Conservation (phyloP, 208 protist species). For the Trypanosoma mega region DNA sequence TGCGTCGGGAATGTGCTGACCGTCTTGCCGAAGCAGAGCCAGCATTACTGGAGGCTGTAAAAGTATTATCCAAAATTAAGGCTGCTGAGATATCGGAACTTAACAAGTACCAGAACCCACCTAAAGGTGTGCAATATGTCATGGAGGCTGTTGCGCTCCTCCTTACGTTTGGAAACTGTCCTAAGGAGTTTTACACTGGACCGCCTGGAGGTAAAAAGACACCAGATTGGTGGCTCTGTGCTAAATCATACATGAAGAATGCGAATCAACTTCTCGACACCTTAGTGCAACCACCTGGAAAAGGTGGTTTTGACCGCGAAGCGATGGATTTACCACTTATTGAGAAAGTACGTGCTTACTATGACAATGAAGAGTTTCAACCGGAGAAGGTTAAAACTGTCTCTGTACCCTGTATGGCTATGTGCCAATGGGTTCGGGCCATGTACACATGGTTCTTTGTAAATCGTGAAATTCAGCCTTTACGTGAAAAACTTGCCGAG, state of each 20-base stretch:
- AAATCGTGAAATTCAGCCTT: slow-evolving; percentile 93
- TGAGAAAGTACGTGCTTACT: slow-evolving; percentile 93
- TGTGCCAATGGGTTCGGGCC: slow-evolving; percentile 97
- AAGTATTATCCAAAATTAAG: slow-evolving; percentile 95
- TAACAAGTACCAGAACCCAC: slow-evolving; percentile 95
- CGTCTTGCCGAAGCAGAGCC: slow-evolving; percentile 97
- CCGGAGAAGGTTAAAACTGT: slow-evolving; percentile 91
- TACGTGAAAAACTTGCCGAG: slow-evolving; percentile 78
- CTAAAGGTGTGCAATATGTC: slow-evolving; percentile 96
- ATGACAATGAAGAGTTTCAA: slow-evolving; percentile 91
- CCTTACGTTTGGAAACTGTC: slow-evolving; percentile 94
- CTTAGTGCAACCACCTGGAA: slow-evolving; percentile 85
- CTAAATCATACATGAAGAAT: slow-evolving; percentile 93
- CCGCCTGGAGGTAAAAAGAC: slow-evolving; percentile 91
- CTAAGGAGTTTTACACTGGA: slow-evolving; percentile 92
- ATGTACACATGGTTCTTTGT: slow-evolving; percentile 98
- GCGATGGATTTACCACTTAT: slow-evolving; percentile 94
- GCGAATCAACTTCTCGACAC: slow-evolving; percentile 90
- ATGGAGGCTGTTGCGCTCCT: slow-evolving; percentile 97
- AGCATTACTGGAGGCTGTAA: slow-evolving; percentile 92
- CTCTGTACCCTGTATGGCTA: slow-evolving; percentile 96
- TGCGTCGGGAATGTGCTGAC: slow-evolving; percentile 86
- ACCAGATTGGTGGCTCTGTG: slow-evolving; percentile 96
- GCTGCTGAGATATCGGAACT: slow-evolving; percentile 96
- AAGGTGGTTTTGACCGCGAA: slow-evolving; percentile 91